phyloP scores from a whole-genome alignment of 192 early-diverging fungal genomes.

The Entomortierella parvispora region DNA sequence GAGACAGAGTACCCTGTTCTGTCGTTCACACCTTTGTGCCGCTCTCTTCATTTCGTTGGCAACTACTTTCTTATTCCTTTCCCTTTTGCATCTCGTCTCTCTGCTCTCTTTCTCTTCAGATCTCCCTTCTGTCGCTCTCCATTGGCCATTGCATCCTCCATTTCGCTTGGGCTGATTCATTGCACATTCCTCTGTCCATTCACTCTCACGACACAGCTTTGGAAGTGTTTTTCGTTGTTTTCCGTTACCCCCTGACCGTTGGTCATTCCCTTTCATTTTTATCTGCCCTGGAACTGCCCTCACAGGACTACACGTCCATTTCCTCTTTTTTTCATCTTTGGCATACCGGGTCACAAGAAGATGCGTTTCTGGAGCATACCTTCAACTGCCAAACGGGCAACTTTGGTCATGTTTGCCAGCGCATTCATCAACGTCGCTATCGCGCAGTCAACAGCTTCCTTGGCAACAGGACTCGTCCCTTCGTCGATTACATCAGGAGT shows the following conservation, averaged over 20 bases:
- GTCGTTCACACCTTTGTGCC: too few species aligned
- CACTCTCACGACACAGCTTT: too few species aligned
- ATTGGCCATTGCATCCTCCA: not conserved
- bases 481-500: not conserved
- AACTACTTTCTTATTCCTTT: not conserved
- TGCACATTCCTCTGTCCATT: not conserved
- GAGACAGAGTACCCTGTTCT: too few species aligned
- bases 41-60: not conserved
- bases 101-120: not conserved
- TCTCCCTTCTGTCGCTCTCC: not conserved
- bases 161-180: not conserved
- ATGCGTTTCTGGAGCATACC: not conserved
- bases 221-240: too few species aligned
- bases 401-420: not conserved
- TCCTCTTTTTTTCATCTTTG: too few species aligned
- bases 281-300: too few species aligned
- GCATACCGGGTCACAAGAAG: not conserved
- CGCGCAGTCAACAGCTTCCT: not conserved
- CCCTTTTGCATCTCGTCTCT: not conserved
- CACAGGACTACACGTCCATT: too few species aligned
- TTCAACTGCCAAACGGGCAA: not conserved
- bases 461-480: not conserved
- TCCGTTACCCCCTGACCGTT: too few species aligned
- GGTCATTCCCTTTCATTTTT: too few species aligned
- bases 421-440: not conserved